These are phyloP conservation scores for Geotrichum citri-aurantii DNA, from an alignment of 1,139 yeast species.

Conservation along the genomic window DNA sequence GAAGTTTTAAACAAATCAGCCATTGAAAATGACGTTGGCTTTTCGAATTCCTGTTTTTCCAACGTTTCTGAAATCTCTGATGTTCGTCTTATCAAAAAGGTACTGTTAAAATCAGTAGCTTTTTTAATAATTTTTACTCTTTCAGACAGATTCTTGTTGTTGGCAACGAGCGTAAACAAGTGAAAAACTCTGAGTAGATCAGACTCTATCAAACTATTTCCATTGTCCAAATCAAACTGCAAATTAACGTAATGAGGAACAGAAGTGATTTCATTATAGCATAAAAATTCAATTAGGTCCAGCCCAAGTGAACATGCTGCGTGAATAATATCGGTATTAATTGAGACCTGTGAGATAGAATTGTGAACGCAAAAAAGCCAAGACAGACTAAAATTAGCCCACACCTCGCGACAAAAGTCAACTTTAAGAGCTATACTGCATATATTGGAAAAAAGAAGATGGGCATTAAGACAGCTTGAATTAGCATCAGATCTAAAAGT, in stretches of 20 bases:
- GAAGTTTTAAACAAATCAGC: constrained; percentile 1
- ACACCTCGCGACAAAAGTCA: constrained; percentile 1
- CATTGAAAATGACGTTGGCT: not conserved
- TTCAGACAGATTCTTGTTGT: not conserved
- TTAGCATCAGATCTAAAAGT: not conserved
- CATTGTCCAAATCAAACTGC: not conserved
- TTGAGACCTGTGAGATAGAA: not conserved
- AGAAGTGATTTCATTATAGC: not conserved
- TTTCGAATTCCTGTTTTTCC: not conserved
- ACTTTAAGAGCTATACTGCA: constrained; percentile 11
- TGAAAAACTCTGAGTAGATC: not conserved
- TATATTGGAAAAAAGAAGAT: constrained; percentile 11
- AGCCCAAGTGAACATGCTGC: constrained; percentile 15
- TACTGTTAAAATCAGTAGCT: not conserved
- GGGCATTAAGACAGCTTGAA: not conserved
- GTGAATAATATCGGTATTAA: constrained; percentile 6
- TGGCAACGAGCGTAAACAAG: not conserved
- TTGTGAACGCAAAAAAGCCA: constrained; percentile 8
- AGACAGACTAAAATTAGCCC: constrained; percentile 8
- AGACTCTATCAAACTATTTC: not conserved
- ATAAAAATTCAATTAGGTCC: constrained; percentile 10
- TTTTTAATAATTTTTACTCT: not conserved
- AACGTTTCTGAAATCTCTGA: not conserved
- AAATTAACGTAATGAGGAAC: not conserved
- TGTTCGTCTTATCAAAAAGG: constrained; percentile 4